Conservation (phyloP, 1,284 basidiomycete species). For the Boletus mariae region DNA sequence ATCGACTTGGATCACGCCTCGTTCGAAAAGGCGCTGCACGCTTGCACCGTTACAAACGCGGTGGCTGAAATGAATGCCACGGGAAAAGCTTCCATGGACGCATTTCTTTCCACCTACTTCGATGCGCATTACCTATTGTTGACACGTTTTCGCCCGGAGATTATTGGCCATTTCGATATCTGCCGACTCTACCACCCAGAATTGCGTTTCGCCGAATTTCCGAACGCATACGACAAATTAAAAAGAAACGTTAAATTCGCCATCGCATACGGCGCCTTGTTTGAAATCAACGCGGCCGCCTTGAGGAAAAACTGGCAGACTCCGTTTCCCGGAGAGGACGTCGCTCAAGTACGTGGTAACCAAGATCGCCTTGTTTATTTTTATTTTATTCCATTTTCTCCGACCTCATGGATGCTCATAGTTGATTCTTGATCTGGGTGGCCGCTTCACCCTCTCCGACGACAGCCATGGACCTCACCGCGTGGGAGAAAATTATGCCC, state of each 20-base stretch:
- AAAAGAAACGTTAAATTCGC: constrained; percentile 77
- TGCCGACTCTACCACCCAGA: constrained; percentile 77
- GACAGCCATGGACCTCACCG: constrained; percentile 91
- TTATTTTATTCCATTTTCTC: constrained; percentile 1
- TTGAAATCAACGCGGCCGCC: constrained; percentile 92
- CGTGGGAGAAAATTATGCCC: constrained; percentile 85
- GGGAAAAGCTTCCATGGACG: constrained; percentile 32
- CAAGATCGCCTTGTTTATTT: constrained; percentile 8
- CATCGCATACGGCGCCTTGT: constrained; percentile 82
- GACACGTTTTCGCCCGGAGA: constrained; percentile 72
- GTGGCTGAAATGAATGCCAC: constrained; percentile 27
- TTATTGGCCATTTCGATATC: constrained; percentile 92
- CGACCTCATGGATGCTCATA: constrained; percentile 36
- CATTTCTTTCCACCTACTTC: constrained; percentile 71
- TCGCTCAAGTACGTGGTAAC: constrained; percentile 60
- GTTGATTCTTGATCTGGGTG: constrained; percentile 66
- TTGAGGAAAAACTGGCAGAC: constrained; percentile 88
- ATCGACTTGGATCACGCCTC: constrained; percentile 89
- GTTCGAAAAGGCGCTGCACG: constrained; percentile 58
- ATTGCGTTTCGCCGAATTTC: constrained; percentile 51
- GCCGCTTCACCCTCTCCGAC: constrained; percentile 86
- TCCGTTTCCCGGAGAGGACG: constrained; percentile 80
- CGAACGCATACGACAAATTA: constrained; percentile 62
- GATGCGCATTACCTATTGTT: constrained; percentile 79
- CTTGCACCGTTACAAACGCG: constrained; percentile 31